Base-by-base conservation (phyloP, 345 rosid genomes). In the Boechera stricta region DNA sequence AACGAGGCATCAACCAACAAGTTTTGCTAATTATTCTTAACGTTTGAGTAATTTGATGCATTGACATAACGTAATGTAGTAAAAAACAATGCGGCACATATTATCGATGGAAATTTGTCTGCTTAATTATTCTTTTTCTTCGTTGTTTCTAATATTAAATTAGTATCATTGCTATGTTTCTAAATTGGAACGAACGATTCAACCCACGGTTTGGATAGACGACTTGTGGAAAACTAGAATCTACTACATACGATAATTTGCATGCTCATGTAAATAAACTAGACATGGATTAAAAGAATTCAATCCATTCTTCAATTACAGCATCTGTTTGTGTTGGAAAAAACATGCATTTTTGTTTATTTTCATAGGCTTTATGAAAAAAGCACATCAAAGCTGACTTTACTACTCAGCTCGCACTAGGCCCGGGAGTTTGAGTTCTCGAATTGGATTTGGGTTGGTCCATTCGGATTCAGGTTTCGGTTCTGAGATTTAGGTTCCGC, bases 321-420 rank as follows among this genome's bases (percentile, higher is more conserved):
- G 7, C 31, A 52, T 3, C 10, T 51, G 15, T 53, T 24, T 41
- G 44, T 41, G 5, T 41, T 41, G 44, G 3, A 11, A 41, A 32
- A 31, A 56, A 6, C 3, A 38, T 38, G 11, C 16, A 56, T 31
- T 13, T 48, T 53, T 58, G 33, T 44, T 16, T 24, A 53, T 9
- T 26, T 54, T 10, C 16, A n/a, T 15, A 69, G 29, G 57, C 67
- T 45, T 42, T 59, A 35, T 24, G 47, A 47, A 35, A 35, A 64
- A 44, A 33, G 38, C 39, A 49, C 41, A 72, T 61, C 12, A 26
- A 61, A 59, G 28, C 26, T 72, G 49, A 26, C 38, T 31, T 35
- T 39, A 36, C 6, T 45, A 5, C 35, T 4, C 48, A 21, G 5
- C 24, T 59, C 36, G 44, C 44, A 10, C 9, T 10, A 24, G 47